Conservation (phyloP, 2,329 filamentous ascomycete species). For the Dothistroma septosporum region DNA sequence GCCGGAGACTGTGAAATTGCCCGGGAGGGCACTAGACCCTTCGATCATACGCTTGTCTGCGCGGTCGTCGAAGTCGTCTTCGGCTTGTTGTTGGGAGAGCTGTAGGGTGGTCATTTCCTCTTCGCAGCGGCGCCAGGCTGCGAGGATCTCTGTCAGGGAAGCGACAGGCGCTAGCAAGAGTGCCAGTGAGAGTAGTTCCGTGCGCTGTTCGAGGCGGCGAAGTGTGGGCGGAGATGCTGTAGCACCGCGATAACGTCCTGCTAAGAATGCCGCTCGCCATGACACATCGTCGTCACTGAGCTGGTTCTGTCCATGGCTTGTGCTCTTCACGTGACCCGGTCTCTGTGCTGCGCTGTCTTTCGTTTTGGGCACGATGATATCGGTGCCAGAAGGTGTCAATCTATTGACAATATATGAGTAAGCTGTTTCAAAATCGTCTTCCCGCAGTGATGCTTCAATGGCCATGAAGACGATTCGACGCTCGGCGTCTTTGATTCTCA, state of each 20-base stretch:
- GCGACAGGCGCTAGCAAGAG: slow-evolving; percentile 67
- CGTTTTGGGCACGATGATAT: slow-evolving; percentile 18
- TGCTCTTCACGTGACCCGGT: slow-evolving; percentile 13
- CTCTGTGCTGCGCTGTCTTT: slow-evolving; percentile 9
- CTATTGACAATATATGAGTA: slow-evolving; percentile 78
- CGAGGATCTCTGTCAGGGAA: slow-evolving; percentile 69
- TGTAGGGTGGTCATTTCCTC: slow-evolving; percentile 68
- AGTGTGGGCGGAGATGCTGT: slow-evolving; percentile 52
- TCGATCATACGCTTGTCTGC: slow-evolving; percentile 49
- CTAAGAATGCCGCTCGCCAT: slow-evolving; percentile 73
- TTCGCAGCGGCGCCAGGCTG: slow-evolving; percentile 71
- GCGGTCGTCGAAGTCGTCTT: slow-evolving; percentile 65
- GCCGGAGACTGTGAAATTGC: slow-evolving; percentile 41
- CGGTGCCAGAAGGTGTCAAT: slow-evolving; percentile 43
- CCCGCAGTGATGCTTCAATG: slow-evolving; percentile 68
- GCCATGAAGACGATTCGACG: slow-evolving; percentile 74
- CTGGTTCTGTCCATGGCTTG: slow-evolving; percentile 19
- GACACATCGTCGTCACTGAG: slow-evolving; percentile 59
- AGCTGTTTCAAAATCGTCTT: slow-evolving; percentile 80
- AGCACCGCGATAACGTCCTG: slow-evolving; percentile 63
- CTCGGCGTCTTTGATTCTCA: slow-evolving; percentile 45
- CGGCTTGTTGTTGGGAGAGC: slow-evolving; percentile 62
- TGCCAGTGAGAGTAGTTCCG: slow-evolving; percentile 73
- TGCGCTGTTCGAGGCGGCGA: slow-evolving; percentile 72
- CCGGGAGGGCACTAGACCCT: slow-evolving; percentile 36